Conservation (phyloP, 2,329 filamentous ascomycete genomes). For the Pestalotiopsis sp. region DNA sequence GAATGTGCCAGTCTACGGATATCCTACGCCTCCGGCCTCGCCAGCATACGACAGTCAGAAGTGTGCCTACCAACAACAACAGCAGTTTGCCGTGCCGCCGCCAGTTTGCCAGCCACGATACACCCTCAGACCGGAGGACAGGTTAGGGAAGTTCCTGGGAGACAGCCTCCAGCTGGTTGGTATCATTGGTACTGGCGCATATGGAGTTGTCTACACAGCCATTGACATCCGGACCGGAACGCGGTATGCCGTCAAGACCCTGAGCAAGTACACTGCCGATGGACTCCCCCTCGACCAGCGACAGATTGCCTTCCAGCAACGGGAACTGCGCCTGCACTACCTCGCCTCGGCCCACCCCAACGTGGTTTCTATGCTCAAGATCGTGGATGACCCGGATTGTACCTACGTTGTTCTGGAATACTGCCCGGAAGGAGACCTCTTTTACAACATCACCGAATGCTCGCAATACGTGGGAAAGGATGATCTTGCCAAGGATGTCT, state of each 20-base stretch:
- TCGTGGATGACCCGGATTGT: constrained; percentile 88
- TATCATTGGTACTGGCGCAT: constrained; percentile 90
- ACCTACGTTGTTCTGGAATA: constrained; percentile 97
- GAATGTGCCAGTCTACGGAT: constrained; percentile 59
- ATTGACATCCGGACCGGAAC: constrained; percentile 79
- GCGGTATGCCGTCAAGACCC: constrained; percentile 92
- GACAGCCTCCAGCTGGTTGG: constrained; percentile 81
- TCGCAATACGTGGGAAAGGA: constrained; percentile 94
- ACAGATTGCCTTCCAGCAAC: constrained; percentile 86
- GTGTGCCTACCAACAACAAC: constrained; percentile 39
- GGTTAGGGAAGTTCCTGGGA: constrained; percentile 81
- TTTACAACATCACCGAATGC: constrained; percentile 95
- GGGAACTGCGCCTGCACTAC: constrained; percentile 92
- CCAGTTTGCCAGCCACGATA: constrained; percentile 46
- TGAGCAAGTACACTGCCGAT: constrained; percentile 84
- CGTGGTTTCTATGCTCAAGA: constrained; percentile 91
- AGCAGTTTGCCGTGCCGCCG: constrained; percentile 36
- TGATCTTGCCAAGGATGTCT: constrained; percentile 80
- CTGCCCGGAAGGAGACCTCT: constrained; percentile 94
- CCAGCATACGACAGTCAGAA: constrained; percentile 55
- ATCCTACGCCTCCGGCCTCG: constrained; percentile 61
- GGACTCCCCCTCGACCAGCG: constrained; percentile 75
- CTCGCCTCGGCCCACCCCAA: constrained; percentile 87
- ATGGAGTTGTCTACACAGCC: constrained; percentile 93
- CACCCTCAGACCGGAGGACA: constrained; percentile 75